Conservation (phyloP, 179 eudicot species). For the Patellifolia procumbens region DNA sequence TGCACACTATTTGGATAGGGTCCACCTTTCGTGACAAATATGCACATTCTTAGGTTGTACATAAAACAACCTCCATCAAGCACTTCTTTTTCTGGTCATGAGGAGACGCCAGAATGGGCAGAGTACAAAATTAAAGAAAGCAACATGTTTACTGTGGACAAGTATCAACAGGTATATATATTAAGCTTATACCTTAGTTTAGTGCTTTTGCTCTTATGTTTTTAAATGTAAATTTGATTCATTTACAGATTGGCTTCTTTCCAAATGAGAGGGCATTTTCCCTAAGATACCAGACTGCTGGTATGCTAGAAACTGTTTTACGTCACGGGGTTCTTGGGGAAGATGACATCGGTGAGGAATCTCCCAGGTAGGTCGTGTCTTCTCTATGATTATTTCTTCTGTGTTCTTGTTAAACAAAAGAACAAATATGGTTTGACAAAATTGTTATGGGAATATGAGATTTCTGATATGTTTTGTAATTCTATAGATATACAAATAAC, state of each 20-base stretch:
- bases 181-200: slow-evolving; percentile 9
- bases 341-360: slow-evolving; percentile 93
- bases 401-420: not conserved
- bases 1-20: not conserved
- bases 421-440: not conserved
- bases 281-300: slow-evolving; percentile 92
- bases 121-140: slow-evolving; percentile 97
- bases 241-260: slow-evolving; percentile 91
- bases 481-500: not conserved
- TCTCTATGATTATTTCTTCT: not conserved
- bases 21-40: slow-evolving; percentile 7
- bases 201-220: slow-evolving; percentile 3
- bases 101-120: slow-evolving; percentile 70
- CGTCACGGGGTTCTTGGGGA: slow-evolving; percentile 95
- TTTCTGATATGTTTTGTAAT: not conserved
- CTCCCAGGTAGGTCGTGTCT: slow-evolving; percentile 60
- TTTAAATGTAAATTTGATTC: slow-evolving; percentile 44
- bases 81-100: slow-evolving; percentile 51
- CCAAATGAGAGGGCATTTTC: slow-evolving; percentile 85
- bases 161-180: slow-evolving; percentile 89
- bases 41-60: slow-evolving; percentile 55
- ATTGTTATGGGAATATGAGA: not conserved
- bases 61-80: slow-evolving; percentile 73
- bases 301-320: slow-evolving; percentile 83
- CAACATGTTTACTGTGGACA: slow-evolving; percentile 98